Percentiles rank a stretch among this genome's conserved stretches.
Conservation (phyloP, 1,284 basidiomycete species). For the Ceratorhiza oryzae-sativae region DNA sequence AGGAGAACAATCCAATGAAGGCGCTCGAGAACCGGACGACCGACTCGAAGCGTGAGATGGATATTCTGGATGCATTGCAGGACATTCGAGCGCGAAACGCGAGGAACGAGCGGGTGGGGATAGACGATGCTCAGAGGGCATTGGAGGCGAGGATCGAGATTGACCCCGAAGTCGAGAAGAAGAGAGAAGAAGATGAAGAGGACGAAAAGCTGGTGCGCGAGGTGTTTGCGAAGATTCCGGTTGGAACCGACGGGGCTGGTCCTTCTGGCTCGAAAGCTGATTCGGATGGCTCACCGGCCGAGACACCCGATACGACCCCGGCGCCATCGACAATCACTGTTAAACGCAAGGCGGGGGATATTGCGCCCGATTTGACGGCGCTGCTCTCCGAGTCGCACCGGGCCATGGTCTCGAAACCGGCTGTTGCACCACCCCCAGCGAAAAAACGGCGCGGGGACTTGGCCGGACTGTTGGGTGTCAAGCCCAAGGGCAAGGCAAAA, state of each 20-base stretch:
- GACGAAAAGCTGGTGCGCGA: conserved; percentile 88
- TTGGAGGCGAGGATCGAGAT: conserved; percentile 68
- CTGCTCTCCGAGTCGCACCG: conserved; percentile 77
- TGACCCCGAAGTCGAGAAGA: conserved; percentile 71
- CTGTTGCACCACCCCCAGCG: conserved; percentile 51
- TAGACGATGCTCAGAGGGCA: conserved; percentile 59
- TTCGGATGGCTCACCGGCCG: conserved; percentile 31
- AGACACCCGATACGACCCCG: conserved; percentile 39
- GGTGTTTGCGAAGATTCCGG: conserved; percentile 80
- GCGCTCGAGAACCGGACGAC: conserved; percentile 90
- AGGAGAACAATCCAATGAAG: conserved; percentile 97
- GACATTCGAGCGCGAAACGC: conserved; percentile 95
- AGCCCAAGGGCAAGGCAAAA: conserved; percentile 53
- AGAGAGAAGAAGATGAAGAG: conserved; percentile 78
- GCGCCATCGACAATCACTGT: conserved; percentile 64
- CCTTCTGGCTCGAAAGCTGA: conserved; percentile 48
- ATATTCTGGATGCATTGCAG: conserved; percentile 94
- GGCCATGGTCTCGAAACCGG: conserved; percentile 62
- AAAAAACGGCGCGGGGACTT: conserved; percentile 72
- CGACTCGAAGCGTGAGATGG: conserved; percentile 97
- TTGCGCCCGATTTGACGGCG: conserved; percentile 72
- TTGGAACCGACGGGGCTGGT: conserved; percentile 50
- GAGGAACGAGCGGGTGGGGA: conserved; percentile 81
- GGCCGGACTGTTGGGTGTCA: conserved; percentile 73
- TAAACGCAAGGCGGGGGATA: conserved; percentile 78